These are phyloP conservation scores for Suillus brevipes DNA, from an alignment of 768 basidiomycete species.

Conservation along the genomic window DNA sequence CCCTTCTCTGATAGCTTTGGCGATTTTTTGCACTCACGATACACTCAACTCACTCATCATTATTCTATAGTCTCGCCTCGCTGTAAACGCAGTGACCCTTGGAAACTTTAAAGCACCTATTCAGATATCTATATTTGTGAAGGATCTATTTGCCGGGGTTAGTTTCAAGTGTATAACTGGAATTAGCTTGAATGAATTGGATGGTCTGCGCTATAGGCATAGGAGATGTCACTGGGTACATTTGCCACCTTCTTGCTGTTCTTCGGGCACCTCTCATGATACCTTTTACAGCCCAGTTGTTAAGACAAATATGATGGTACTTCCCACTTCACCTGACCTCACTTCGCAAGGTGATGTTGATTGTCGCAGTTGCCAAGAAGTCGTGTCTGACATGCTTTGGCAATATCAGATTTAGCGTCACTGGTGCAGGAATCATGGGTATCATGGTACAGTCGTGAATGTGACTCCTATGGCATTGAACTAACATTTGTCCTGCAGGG, in stretches of 20 bases:
- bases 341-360: no score
- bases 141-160: conserved; percentile 83
- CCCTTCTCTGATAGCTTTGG: background rate
- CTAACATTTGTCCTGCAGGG: conserved; percentile 45
- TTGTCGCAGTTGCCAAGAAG: conserved; percentile 67
- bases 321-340: conserved; percentile 13
- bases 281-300: conserved; percentile 58
- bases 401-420: conserved; percentile 49
- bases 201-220: conserved; percentile 44
- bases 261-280: background rate
- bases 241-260: conserved; percentile 3
- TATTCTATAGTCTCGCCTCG: conserved; percentile 64
- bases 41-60: conserved; percentile 11
- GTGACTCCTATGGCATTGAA: conserved; percentile 2
- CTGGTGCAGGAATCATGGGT: conserved; percentile 77
- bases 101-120: conserved; percentile 80
- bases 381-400: conserved; percentile 49
- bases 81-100: conserved; percentile 80
- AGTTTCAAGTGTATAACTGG: conserved; percentile 11
- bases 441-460: conserved; percentile 54
- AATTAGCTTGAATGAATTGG: conserved; percentile 1
- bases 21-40: background rate
- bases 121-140: conserved; percentile 75
- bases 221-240: conserved; percentile 74
- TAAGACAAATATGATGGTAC: conserved; percentile 83